Base-by-base conservation (phyloP, 148 eudicot genomes). In the Drosera capensis region DNA sequence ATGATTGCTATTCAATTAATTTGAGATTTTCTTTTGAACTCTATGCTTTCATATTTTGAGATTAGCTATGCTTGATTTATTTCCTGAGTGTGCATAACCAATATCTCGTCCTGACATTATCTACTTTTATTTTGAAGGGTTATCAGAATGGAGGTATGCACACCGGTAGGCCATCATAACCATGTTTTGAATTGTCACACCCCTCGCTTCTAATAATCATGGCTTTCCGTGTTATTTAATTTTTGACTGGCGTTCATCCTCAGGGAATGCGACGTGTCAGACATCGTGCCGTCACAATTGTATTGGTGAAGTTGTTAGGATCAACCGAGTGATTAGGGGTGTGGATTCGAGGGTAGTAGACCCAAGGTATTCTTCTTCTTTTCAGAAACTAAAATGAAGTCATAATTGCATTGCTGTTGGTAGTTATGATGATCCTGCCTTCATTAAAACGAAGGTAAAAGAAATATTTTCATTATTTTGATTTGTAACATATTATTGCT, bases 271-370 rank as follows among this genome's bases (percentile, higher is more conserved):
- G 53, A 55, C 63, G 44, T 48, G 41, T 56, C 56, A 49, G 34
- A 77, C 56, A 55, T 25, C 58, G 59, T 43, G 54, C 45, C 58
- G 57, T 20, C 64, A 20, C 24, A 74, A 68, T 66, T 92, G 99
- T 72, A 76, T 81, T 52, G 99, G 95, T 53, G 68, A 79, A 68
- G 62, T 85, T 46, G 68, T 92, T 56, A 62, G 60, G 65, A 64
- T 85, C 41, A 40, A 37, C 25, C 69, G 67, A 13, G 46, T n/a
- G n/a, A n/a, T n/a, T n/a, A n/a, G n/a, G n/a, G 46, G 56, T 16
- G 50, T 35, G 23, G 45, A 63, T 58, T 67, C 38, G 37, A 73
- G 85, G 95, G 16, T 26, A 18, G 35, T n/a, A 14, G 56, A 41
- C 23, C 16, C 25, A 14, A 53, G 57, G 57, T 53, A 53, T 20